phyloP scores from a whole-genome alignment of 2,329 filamentous ascomycete species.

The Magnaporthiopsis rhizophila region DNA sequence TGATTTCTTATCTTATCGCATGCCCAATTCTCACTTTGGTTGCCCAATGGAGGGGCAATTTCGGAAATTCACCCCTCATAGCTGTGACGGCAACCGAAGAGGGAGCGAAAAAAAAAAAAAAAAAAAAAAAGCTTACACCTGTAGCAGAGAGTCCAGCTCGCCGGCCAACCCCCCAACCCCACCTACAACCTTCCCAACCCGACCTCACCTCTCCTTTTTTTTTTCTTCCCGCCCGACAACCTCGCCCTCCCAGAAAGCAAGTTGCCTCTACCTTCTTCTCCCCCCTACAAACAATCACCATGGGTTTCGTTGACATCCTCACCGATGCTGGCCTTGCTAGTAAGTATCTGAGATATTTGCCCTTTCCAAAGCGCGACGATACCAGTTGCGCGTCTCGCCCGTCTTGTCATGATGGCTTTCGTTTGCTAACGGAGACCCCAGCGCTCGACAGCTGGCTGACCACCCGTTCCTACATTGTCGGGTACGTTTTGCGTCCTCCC shows the following conservation, averaged over 20 bases:
- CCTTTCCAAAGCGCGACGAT: neutral
- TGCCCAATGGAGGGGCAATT: too few species aligned
- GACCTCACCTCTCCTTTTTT: constrained; percentile 4
- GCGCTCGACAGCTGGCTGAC: constrained; percentile 58
- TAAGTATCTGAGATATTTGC: constrained; percentile 13
- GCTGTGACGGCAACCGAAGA: too few species aligned
- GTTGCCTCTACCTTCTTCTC: constrained; percentile 4
- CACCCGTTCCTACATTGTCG: constrained; percentile 67
- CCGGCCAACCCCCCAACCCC: constrained; percentile 3
- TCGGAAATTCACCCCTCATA: too few species aligned
- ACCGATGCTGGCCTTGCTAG: constrained; percentile 20
- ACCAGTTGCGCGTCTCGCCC: neutral
- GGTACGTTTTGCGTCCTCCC: constrained; percentile 44
- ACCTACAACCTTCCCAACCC: constrained; percentile 6
- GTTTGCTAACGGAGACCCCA: constrained; percentile 18
- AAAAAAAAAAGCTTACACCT: too few species aligned
- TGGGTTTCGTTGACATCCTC: constrained; percentile 23
- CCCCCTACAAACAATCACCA: constrained; percentile 11
- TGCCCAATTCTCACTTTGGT: too few species aligned
- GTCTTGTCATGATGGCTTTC: constrained; percentile 4
- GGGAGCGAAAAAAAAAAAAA: too few species aligned
- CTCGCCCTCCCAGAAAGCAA: neutral
- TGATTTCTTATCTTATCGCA: too few species aligned
- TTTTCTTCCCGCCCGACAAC: neutral
- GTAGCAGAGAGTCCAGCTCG: too few species aligned